Evolutionary conservation across 2,329 filamentous ascomycete species (phyloP).

Genomic region (Blastomyces parvus): DNA sequence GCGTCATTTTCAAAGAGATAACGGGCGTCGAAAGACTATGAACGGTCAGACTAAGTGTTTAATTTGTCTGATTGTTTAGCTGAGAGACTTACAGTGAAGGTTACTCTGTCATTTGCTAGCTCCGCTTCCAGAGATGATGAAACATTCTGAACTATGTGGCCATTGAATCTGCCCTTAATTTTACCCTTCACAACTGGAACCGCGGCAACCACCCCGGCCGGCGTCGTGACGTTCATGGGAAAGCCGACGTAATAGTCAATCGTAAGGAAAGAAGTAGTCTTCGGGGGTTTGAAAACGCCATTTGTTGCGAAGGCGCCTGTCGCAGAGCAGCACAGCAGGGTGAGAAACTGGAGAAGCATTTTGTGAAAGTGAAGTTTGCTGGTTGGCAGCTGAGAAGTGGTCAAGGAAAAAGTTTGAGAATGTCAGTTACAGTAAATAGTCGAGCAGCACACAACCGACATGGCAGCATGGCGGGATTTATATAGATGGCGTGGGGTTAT

Average conservation of each 20-base stretch:
- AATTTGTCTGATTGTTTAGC: too few relatives aligned
- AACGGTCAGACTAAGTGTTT: neutral
- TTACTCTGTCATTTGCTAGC: neutral
- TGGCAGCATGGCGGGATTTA: too few relatives aligned
- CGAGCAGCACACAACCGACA: too few relatives aligned
- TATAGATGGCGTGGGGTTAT: too few relatives aligned
- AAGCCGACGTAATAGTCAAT: neutral
- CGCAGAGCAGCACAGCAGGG: neutral
- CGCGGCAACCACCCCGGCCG: neutral
- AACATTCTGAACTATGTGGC: neutral
- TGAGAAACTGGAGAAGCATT: neutral
- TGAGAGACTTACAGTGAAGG: neutral
- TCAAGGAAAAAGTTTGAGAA: neutral
- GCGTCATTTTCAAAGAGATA: neutral
- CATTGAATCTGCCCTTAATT: neutral
- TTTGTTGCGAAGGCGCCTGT: neutral
- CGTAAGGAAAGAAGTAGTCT: neutral
- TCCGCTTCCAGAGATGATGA: neutral
- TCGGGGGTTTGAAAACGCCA: neutral
- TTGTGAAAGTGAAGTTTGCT: neutral
- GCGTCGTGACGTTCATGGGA: neutral
- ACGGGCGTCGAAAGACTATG: neutral
- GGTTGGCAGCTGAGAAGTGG: neutral
- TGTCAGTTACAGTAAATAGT: too few relatives aligned
- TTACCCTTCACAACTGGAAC: neutral